Percentiles rank a stretch among this genome's conserved stretches.
Evolutionary conservation across 2,329 filamentous ascomycete species (phyloP).

Genomic region (Beauveria varroae): DNA sequence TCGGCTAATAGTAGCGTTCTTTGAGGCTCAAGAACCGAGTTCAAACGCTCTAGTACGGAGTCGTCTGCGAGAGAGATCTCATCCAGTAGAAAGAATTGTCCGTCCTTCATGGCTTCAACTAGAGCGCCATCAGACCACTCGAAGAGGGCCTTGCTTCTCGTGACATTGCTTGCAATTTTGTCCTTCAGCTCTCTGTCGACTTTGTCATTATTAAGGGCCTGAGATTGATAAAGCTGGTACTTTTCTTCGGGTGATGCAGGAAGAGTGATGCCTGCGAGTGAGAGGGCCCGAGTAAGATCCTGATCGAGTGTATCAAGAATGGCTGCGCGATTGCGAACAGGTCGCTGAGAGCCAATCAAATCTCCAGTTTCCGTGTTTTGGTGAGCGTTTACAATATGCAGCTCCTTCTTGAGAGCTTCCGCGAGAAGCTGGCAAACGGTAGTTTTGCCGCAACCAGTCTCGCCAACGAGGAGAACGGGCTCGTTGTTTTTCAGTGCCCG

Average conservation of each 20-base stretch:
- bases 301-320: constrained; percentile 58
- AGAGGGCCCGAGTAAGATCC: constrained; percentile 48
- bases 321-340: constrained; percentile 74
- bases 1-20: constrained; percentile 85
- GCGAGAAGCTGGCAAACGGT: constrained; percentile 91
- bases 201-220: constrained; percentile 36
- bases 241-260: constrained; percentile 45
- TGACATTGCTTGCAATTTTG: constrained; percentile 40
- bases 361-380: constrained; percentile 98
- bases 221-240: constrained; percentile 45
- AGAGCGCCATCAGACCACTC: constrained; percentile 95
- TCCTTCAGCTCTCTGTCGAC: constrained; percentile 42
- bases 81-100: constrained; percentile 87
- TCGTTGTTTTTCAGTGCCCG: constrained; percentile 84
- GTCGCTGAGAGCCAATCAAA: constrained; percentile 89
- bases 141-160: constrained; percentile 76
- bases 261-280: constrained; percentile 30
- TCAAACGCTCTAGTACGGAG: constrained; percentile 90
- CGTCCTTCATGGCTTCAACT: constrained; percentile 85
- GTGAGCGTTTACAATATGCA: constrained; percentile 93
- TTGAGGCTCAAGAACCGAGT: constrained; percentile 88
- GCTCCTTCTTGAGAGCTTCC: constrained; percentile 64
- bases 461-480: constrained; percentile 87
- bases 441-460: constrained; percentile 97
- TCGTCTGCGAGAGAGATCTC: constrained; percentile 98